Percentiles rank a stretch among this genome's conserved stretches.
Evolutionary conservation across 140 eudicot genomes (phyloP).

Genomic region (Stevia rebaudiana): DNA sequence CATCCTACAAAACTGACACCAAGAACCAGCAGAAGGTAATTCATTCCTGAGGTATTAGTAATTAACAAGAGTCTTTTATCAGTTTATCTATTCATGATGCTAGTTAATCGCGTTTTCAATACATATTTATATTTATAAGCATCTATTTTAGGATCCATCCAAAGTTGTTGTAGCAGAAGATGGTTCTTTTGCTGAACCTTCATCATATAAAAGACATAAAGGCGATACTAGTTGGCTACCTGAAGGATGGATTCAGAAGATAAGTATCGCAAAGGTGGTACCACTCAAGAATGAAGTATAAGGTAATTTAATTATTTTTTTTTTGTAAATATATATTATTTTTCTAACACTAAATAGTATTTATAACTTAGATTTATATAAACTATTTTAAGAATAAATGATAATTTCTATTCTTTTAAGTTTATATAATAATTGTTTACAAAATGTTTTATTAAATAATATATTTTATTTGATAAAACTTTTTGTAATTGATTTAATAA

Average conservation of each 20-base stretch:
- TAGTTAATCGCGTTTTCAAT: not conserved
- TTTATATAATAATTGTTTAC: too few species aligned
- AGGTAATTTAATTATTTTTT: constrained; percentile 23
- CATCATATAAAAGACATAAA: constrained; percentile 1
- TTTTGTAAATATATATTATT: too few species aligned
- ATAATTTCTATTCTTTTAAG: too few species aligned
- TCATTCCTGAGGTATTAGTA: constrained; percentile 20
- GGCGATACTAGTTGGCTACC: constrained; percentile 27
- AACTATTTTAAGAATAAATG: too few species aligned
- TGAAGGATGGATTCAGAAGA: constrained; percentile 30
- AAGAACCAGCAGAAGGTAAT: constrained; percentile 17
- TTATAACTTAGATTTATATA: too few species aligned
- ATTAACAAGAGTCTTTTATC: too few species aligned
- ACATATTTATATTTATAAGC: not conserved
- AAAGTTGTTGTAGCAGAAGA: constrained; percentile 15
- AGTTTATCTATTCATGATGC: not conserved
- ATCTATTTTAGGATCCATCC: constrained; percentile 7
- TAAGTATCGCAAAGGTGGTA: constrained; percentile 17
- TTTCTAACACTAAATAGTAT: too few species aligned
- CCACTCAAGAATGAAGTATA: constrained; percentile 21
- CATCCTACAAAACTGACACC: constrained; percentile 13
- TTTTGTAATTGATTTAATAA: too few species aligned
- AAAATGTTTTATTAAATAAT: too few species aligned
- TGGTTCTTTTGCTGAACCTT: too few species aligned
- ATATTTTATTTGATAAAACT: too few species aligned